These are phyloP conservation scores for Tolypocladium tropicale DNA, from an alignment of 2,329 filamentous ascomycete species.

Conservation along the genomic window DNA sequence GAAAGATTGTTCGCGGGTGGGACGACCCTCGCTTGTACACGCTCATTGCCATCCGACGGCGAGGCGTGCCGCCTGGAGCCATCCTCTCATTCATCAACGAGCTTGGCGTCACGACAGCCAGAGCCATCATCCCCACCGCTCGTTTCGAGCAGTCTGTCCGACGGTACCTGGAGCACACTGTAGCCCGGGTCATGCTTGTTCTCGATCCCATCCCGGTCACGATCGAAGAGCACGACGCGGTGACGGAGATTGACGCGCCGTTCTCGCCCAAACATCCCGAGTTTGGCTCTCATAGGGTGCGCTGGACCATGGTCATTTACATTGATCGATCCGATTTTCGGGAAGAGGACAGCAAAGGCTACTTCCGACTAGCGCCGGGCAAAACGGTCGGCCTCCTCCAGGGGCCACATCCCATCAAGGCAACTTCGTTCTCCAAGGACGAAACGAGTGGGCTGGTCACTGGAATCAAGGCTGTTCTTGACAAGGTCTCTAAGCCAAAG, in stretches of 20 bases:
- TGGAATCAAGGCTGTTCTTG: slow-evolving; percentile 52
- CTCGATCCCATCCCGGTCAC: slow-evolving; percentile 75
- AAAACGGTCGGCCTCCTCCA: slow-evolving; percentile 69
- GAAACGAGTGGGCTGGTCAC: slow-evolving; percentile 52
- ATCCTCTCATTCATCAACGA: slow-evolving; percentile 86
- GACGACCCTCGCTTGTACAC: slow-evolving; percentile 88
- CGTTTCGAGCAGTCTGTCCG: slow-evolving; percentile 83
- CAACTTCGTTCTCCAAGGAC: slow-evolving; percentile 60
- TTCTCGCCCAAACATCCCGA: slow-evolving; percentile 74
- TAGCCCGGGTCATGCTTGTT: slow-evolving; percentile 82
- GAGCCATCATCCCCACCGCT: slow-evolving; percentile 66
- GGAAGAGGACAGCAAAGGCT: slow-evolving; percentile 62
- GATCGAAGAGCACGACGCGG: slow-evolving; percentile 63
- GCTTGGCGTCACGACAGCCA: slow-evolving; percentile 77
- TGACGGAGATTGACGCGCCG: slow-evolving; percentile 54
- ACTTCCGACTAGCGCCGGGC: slow-evolving; percentile 70
- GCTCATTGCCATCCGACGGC: slow-evolving; percentile 71
- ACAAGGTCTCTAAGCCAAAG: slow-evolving; percentile 66
- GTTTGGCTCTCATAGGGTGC: slow-evolving; percentile 49
- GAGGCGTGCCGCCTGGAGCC: slow-evolving; percentile 79
- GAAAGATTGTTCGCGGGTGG: slow-evolving; percentile 72
- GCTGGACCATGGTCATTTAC: slow-evolving; percentile 69
- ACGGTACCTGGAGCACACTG: slow-evolving; percentile 76
- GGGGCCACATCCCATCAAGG: slow-evolving; percentile 60
- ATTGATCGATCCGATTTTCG: slow-evolving; percentile 79